Percentiles rank a stretch among this genome's conserved stretches.
phyloP scores from a whole-genome alignment of 129 eudicot genomes.

The Centella asiatica region DNA sequence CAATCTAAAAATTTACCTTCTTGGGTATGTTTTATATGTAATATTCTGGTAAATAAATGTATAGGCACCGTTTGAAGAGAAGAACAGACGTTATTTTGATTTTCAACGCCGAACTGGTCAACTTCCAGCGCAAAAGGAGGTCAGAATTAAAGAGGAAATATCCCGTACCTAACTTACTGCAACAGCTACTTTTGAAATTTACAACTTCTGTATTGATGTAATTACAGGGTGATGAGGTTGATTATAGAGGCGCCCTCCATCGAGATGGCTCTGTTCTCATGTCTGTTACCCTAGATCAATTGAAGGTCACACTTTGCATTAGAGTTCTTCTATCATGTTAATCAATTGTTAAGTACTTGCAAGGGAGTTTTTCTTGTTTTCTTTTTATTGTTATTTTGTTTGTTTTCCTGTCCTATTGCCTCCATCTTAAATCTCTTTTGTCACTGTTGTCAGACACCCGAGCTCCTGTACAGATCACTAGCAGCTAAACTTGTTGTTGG shows the following conservation, averaged over 20 bases:
- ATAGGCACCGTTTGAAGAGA: conserved; percentile 92
- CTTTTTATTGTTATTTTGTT: not conserved
- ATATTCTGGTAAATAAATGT: conserved; percentile 4
- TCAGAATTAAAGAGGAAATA: conserved; percentile 16
- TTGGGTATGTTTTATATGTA: not conserved
- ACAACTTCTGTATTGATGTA: not conserved
- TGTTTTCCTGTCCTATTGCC: not conserved
- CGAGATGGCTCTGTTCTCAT: conserved; percentile 99
- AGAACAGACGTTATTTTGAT: conserved; percentile 85
- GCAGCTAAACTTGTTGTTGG: conserved; percentile 93
- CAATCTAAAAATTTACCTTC: conserved; percentile 1
- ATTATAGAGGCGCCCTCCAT: conserved; percentile 86
- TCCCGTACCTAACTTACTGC: not conserved
- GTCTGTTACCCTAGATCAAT: conserved; percentile 75
- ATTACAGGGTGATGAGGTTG: conserved; percentile 92
- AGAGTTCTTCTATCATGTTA: conserved; percentile 2
- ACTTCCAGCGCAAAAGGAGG: conserved; percentile 94
- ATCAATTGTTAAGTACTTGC: conserved; percentile 1
- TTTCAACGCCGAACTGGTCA: conserved; percentile 93
- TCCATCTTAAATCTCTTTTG: not conserved
- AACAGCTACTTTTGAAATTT: conserved; percentile 3
- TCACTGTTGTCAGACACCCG: conserved; percentile 55
- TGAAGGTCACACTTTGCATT: conserved; percentile 47
- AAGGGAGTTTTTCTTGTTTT: not conserved
- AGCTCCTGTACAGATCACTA: conserved; percentile 75